Conservation (phyloP, 2,329 filamentous ascomycete species). For the Botrytis fabae region DNA sequence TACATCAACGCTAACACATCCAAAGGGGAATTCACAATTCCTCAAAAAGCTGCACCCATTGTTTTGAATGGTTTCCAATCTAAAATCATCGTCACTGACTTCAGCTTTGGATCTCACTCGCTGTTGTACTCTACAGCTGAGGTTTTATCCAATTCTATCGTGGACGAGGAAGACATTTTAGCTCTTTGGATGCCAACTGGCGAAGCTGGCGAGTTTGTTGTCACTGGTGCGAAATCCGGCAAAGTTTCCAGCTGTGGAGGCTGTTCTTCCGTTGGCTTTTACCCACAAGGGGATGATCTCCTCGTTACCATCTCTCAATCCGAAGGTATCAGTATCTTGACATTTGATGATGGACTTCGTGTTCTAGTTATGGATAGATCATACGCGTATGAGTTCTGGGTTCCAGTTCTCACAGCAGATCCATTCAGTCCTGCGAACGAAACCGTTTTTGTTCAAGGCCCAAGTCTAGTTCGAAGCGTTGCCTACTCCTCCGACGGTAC, state of each 20-base stretch:
- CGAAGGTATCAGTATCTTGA: conserved; percentile 49
- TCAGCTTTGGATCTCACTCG: conserved; percentile 52
- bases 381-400: conserved; percentile 58
- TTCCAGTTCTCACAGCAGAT: conserved; percentile 50
- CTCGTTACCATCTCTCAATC: conserved; percentile 52
- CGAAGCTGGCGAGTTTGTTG: conserved; percentile 55
- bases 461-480: conserved; percentile 53
- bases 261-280: conserved; percentile 47
- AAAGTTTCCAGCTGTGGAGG: conserved; percentile 48
- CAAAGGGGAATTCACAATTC: conserved; percentile 53
- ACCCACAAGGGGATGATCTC: conserved; percentile 45
- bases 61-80: conserved; percentile 60
- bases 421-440: conserved; percentile 34
- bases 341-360: conserved; percentile 49
- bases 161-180: conserved; percentile 50
- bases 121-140: conserved; percentile 58
- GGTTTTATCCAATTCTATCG: conserved; percentile 51
- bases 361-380: conserved; percentile 55
- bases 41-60: conserved; percentile 50
- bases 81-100: conserved; percentile 63
- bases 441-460: conserved; percentile 52
- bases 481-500: conserved; percentile 37
- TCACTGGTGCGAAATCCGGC: conserved; percentile 54
- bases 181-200: conserved; percentile 56
- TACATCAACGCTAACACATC: conserved; percentile 58